Percentiles rank a stretch among this genome's conserved stretches.
These are phyloP conservation scores for Debaryomyces subglobosus DNA, from an alignment of 1,139 yeast genomes.

Conservation along the genomic window DNA sequence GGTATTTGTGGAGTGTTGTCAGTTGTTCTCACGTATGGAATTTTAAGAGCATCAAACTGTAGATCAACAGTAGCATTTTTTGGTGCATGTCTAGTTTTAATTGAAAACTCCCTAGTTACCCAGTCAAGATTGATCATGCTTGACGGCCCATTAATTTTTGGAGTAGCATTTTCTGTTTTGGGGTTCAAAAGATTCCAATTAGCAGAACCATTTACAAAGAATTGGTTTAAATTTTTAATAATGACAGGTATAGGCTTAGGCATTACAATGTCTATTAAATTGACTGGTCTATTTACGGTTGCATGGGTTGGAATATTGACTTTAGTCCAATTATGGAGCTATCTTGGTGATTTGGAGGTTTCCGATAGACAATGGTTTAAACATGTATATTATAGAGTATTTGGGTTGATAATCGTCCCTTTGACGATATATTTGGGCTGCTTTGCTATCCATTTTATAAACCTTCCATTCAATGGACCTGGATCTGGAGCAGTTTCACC, in stretches of 20 bases:
- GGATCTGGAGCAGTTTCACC: constrained; percentile 58
- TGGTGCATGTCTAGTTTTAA: constrained; percentile 46
- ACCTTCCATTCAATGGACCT: constrained; percentile 51
- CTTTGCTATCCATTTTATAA: constrained; percentile 53
- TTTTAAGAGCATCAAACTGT: constrained; percentile 51
- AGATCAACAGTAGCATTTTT: constrained; percentile 44
- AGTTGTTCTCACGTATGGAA: constrained; percentile 49
- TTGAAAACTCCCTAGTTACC: constrained; percentile 58
- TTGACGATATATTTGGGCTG: constrained; percentile 47
- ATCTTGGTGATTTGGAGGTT: constrained; percentile 58
- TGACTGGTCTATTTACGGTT: constrained; percentile 56
- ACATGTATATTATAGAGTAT: constrained; percentile 34
- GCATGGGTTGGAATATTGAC: constrained; percentile 52
- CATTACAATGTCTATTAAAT: constrained; percentile 51
- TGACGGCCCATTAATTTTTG: constrained; percentile 54
- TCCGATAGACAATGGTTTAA: constrained; percentile 30
- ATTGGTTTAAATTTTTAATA: constrained; percentile 49
- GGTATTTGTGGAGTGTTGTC: constrained; percentile 46
- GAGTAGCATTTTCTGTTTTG: constrained; percentile 45
- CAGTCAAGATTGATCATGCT: constrained; percentile 53
- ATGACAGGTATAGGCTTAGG: constrained; percentile 58
- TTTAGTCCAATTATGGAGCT: constrained; percentile 52
- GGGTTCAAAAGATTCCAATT: constrained; percentile 47
- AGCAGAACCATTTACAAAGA: constrained; percentile 33
- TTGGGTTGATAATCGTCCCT: constrained; percentile 51